Evolutionary conservation across 768 basidiomycete genomes (phyloP), one percentile per base, ranked within the genome.

Genomic region (Suillus alpinus): DNA sequence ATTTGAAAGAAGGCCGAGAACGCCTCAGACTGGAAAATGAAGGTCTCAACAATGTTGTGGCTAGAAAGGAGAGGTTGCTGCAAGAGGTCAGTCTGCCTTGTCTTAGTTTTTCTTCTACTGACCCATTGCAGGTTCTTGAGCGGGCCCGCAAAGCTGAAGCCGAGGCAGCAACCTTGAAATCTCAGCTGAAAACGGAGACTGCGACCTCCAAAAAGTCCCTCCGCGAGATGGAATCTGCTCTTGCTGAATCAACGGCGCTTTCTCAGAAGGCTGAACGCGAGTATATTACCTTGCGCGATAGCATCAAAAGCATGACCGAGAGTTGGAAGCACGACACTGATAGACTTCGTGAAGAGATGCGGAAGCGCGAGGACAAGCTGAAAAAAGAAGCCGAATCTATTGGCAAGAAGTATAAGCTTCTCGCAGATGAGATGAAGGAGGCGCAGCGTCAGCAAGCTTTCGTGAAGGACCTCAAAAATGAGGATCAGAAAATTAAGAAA

Each of bases 81-180:
- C 94, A 95, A 75, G 94, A 95, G 80, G 90, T 91, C 63, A 59
- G 78, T 67, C 23, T 56, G 3, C 29, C 18, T 20, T 55, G 36
- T 40, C 6, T 16, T 31, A 39, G 49, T n/a, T 16, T n/a, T 16
- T 43, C 16, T 36, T 60, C 62, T 36, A 5, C 26, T 34, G 26
- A 39, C 62, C 43, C 20, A 37, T 10, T 1, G 14, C 56, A 89
- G 88, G 86, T 92, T 14, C 81, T 94, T 36, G 90, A 91, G 64
- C 86, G 94, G 6, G 93, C 93, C 18, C 84, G 93, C 44, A 91
- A 91, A 68, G 94, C 94, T 4, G 94, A 95, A 71, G 80, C 86
- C 0, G 89, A 93, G 67, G 86, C 89, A 3, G 71, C 83, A 4
- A 66, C 81, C 20, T 77, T 94, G 8, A 92, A 89, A 73, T 66